Evolutionary conservation across 257 asterid species (phyloP).

Genomic region (Salvia miltiorrhiza): DNA sequence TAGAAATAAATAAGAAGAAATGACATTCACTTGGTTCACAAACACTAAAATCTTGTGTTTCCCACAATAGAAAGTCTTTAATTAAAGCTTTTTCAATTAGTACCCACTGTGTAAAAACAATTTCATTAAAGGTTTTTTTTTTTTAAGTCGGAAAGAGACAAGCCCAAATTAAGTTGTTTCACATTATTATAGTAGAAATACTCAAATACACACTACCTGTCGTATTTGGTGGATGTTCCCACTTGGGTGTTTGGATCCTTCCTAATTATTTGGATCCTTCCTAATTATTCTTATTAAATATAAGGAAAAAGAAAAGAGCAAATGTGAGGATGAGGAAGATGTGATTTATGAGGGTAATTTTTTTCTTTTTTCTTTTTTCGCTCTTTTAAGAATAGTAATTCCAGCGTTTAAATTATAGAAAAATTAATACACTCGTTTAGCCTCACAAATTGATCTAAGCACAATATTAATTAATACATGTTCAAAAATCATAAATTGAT

Average conservation of each 20-base stretch:
- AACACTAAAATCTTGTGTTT: neutral
- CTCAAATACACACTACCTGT: neutral
- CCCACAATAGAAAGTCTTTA: neutral
- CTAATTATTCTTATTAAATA: neutral
- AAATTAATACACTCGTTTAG: too few species aligned
- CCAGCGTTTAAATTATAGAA: too few species aligned
- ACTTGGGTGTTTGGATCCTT: neutral
- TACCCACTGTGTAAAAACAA: conserved; percentile 5
- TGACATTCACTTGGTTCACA: neutral
- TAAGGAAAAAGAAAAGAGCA: neutral
- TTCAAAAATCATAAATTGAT: too few species aligned
- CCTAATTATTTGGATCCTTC: neutral
- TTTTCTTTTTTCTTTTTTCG: neutral
- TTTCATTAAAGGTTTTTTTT: neutral
- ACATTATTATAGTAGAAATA: neutral
- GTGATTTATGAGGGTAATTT: too few species aligned
- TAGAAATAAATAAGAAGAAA: too few species aligned
- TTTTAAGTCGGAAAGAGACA: neutral
- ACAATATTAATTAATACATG: too few species aligned
- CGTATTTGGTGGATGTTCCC: neutral
- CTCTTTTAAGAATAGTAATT: neutral
- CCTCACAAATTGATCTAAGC: too few species aligned
- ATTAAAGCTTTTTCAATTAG: neutral
- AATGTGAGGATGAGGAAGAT: neutral
- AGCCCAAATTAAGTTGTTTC: neutral